These are phyloP conservation scores for Rosa hybrid DNA, from an alignment of 331 rosid species.

Conservation along the genomic window DNA sequence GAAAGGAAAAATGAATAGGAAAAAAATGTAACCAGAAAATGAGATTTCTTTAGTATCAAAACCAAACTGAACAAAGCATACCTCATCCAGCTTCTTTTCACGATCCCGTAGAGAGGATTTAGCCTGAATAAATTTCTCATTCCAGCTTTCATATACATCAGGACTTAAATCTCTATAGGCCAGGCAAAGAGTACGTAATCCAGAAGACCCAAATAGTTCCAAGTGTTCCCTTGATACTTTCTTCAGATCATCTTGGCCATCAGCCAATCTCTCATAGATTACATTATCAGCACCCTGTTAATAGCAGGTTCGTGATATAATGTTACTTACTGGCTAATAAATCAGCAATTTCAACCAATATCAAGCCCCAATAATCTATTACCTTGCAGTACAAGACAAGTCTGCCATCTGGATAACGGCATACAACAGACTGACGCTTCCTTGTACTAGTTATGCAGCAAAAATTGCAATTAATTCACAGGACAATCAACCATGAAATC, in stretches of 20 bases:
- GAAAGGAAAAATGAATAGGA: too few relatives aligned
- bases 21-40: background rate
- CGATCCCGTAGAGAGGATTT: constrained; percentile 95
- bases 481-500: constrained; percentile 8
- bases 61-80: constrained; percentile 28
- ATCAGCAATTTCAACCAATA: constrained; percentile 21
- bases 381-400: constrained; percentile 96
- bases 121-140: constrained; percentile 92
- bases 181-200: constrained; percentile 90
- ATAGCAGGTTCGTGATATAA: constrained; percentile 34
- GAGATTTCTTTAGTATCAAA: background rate
- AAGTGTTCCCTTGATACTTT: constrained; percentile 74
- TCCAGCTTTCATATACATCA: constrained; percentile 90
- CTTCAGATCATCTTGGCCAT: constrained; percentile 57
- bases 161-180: constrained; percentile 87
- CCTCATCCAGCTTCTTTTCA: constrained; percentile 98
- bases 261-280: constrained; percentile 79
- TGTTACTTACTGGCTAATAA: constrained; percentile 36
- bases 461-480: constrained; percentile 15
- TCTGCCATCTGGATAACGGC: constrained; percentile 94
- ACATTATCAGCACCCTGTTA: constrained; percentile 95
- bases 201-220: constrained; percentile 93
- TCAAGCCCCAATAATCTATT: constrained; percentile 39
- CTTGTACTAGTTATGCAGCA: constrained; percentile 62
- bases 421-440: constrained; percentile 98